Base-by-base conservation (phyloP, 306 rosid species). In the Pyrus pyrifolia region DNA sequence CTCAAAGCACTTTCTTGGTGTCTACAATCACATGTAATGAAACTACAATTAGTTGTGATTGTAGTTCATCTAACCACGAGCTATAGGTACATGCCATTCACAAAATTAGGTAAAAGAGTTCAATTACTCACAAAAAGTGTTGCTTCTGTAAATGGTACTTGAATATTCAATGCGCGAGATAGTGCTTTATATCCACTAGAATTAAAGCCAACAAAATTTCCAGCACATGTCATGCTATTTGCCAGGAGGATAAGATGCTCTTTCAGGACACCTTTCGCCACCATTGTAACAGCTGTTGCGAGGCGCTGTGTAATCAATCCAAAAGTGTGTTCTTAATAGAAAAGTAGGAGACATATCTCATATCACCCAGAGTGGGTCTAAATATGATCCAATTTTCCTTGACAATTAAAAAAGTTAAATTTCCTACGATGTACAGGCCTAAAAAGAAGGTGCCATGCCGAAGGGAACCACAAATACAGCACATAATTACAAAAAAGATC, bases 111-210 rank as follows among this genome's bases (percentile, higher is more conserved):
- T 27, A 76, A 18, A 33, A 83, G 71, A 73, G 42, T 29, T 33
- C 64, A 65, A 55, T 38, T 40, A 83, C 97, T 89, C 87, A 95
- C 99, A 85, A 84, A 90, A 17, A 92, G 87, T 40, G 96, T 95
- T 25, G 99, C 99, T 70, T 95, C 99, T 3, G 99, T 90, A 77
- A 95, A 95, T 55, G 99, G 98, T 25, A 91, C 95, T 88, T 92
- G 96, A 59, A 90, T 80, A 64, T 88, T 92, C 63, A 92, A 72
- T 51, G 93, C 87, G 0, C 89, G 90, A 51, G 90, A 85, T 53
- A 95, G 84, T 15, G 96, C 91, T 79, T 92, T 95, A 79, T 90
- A 92, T n/a, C 98, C 98, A 76, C 92, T 89, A 5, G 92, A 78
- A 68, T 95, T 95, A 80, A 92, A 95, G 45, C 98, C 98, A 76